Conservation (phyloP, 345 rosid genomes). For the Litchi chinensis region DNA sequence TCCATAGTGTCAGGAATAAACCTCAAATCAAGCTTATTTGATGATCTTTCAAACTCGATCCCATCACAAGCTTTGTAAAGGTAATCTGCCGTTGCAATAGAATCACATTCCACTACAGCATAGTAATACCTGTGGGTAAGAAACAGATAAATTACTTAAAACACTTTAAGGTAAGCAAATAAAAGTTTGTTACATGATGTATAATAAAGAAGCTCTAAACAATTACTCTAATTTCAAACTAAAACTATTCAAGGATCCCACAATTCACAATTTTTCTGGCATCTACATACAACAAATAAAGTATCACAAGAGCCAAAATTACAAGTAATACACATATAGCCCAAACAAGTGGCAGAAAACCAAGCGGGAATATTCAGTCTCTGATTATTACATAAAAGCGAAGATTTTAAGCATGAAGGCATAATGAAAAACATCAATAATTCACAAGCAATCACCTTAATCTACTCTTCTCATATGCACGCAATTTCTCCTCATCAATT, state of each 20-base stretch:
- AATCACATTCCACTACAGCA: slow-evolving; percentile 90
- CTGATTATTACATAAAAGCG: not conserved
- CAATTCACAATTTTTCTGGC: not conserved
- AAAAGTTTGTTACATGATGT: not conserved
- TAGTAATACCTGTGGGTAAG: slow-evolving; percentile 61
- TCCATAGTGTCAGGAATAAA: slow-evolving; percentile 93
- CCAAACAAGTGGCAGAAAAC: not conserved
- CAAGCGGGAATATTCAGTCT: not conserved
- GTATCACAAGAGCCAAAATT: not conserved
- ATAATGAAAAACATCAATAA: not conserved
- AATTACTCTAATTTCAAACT: not conserved
- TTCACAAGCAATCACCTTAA: slow-evolving; percentile 52
- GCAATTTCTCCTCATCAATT: slow-evolving; percentile 61
- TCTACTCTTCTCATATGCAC: slow-evolving; percentile 79
- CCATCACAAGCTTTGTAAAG: slow-evolving; percentile 88
- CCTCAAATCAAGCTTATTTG: slow-evolving; percentile 91
- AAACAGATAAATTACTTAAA: not conserved
- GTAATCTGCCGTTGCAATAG: slow-evolving; percentile 78
- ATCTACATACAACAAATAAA: not conserved
- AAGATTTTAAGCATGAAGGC: not conserved
- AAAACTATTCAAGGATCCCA: not conserved
- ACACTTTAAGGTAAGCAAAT: not conserved
- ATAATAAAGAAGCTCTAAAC: not conserved
- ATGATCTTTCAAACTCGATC: slow-evolving; percentile 81
- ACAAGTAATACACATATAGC: not conserved